Evolutionary conservation across 495 filamentous ascomycete genomes (phyloP), one percentile per base, ranked within the genome.

Genomic region (Xylaria scruposa): DNA sequence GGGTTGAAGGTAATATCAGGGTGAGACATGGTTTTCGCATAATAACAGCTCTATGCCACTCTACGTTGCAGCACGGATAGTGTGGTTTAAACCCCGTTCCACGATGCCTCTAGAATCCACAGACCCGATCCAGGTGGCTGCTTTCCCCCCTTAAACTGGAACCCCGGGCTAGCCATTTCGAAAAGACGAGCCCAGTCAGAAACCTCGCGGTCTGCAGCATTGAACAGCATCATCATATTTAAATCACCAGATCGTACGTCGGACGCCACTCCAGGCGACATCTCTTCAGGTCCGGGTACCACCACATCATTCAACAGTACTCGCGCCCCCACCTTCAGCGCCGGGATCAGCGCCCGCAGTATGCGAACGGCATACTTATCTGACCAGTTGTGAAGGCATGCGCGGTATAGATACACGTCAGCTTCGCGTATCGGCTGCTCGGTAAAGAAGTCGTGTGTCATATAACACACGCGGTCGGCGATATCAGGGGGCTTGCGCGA

Each of bases 211-310:
- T 88, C 86, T 75, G 82, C 82, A 10, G 85, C 81, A 73, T 88
- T 88, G 40, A 86, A 76, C 29, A 87, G 71, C 6, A 80, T 75
- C 47, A 86, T 73, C 86, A 88, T 88, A 44, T 84, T 83, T 40
- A 87, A 72, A 70, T 89, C 87, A 84, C 33, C 67, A 67, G 65
- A 36, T 56, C 46, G 38, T 49, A 58, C 24, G 15, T 24, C 68
- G 26, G 40, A 33, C 53, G 62, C 65, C 19, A 46, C 65, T 7
- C 51, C 24, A 26, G 51, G 56, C 17, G 72, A 72, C 73, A 78
- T 60, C 8, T 74, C 74, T 24, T 49, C 71, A 12, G 76, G 69
- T 12, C 78, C 76, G 10, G 76, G 78, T 17, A 83, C 49, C 49
- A 82, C 73, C 17, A 78, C 68, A 70, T 85, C 83, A 70, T 82